Percentiles rank a stretch among this genome's conserved stretches.
These are phyloP conservation scores for Cyphellophora attinorum DNA, from an alignment of 2,329 filamentous ascomycete species.

Conservation along the genomic window DNA sequence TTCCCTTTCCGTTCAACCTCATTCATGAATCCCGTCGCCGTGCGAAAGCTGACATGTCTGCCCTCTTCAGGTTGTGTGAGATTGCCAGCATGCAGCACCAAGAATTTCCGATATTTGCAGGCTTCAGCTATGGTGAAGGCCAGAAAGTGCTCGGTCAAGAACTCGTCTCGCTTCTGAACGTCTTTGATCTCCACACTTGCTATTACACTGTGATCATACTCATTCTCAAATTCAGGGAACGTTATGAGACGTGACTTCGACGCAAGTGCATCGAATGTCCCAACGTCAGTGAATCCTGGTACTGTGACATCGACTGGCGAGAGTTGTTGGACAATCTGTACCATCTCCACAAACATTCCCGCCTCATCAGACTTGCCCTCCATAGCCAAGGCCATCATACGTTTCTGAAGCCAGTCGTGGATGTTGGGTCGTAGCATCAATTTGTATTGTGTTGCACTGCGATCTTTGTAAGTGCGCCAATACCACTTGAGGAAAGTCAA, in stretches of 20 bases:
- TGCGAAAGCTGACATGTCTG: too few species aligned
- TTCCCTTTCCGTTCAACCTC: too few species aligned
- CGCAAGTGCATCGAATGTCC: neutral
- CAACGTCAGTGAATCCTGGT: neutral
- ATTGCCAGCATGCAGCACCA: neutral
- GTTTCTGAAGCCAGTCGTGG: neutral
- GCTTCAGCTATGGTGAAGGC: neutral
- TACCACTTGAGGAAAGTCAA: slow-evolving; percentile 4
- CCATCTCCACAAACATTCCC: neutral
- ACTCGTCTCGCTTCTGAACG: neutral
- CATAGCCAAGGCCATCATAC: neutral
- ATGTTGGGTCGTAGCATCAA: slow-evolving; percentile 4
- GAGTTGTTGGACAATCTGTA: neutral
- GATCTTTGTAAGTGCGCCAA: neutral
- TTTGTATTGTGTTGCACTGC: neutral
- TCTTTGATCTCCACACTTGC: neutral
- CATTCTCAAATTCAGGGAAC: neutral
- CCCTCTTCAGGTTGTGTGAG: too few species aligned
- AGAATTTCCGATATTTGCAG: neutral
- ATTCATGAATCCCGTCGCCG: too few species aligned
- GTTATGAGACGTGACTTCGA: neutral
- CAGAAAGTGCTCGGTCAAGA: neutral
- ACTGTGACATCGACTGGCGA: neutral
- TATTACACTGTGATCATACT: neutral
- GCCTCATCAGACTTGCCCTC: neutral